Base-by-base conservation (phyloP, 2,329 filamentous ascomycete genomes). In the Talaromyces sp. region DNA sequence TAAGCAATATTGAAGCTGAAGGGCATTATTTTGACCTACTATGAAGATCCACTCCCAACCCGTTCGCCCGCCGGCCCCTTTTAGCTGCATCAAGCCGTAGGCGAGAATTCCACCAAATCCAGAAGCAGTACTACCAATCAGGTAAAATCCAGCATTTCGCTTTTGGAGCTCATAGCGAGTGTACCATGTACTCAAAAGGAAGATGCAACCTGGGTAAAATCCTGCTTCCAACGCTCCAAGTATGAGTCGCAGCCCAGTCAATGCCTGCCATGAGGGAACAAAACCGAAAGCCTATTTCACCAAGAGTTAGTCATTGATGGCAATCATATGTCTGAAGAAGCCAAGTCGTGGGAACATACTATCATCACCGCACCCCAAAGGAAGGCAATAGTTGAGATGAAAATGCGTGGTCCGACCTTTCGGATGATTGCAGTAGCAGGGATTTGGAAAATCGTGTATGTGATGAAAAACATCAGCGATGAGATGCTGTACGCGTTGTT, bases 171-270 rank as follows among this genome's bases (percentile, higher is more conserved):
- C 68, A 49, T 63, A 70, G 52, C 71, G 60, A 0, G 85, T 86
- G 65, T 88, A 89, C 86, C 86, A 91, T 32, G 85, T 88, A 54
- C 83, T 86, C n/a, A 91, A 79, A 5, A 90, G 75, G 64, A 89
- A 90, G 0, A 88, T 85, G 46, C 82, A 86, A 47, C 83, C 82
- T 0, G 87, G 86, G 70, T 90, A 90, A 71, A 87, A 89, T 0
- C 87, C 77, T 27, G 65, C 67, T 48, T 70, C 67, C 13, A 69
- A 29, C n/a, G 65, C 24, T 44, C 65, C 68, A 1, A 69, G 58
- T 6, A 70, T 51, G 4, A 65, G 52, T 30, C 65, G 66, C 24
- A 63, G 51, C 7, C 44, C 66, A 7, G 63, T 58, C 54, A 70
- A 54, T 4, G 11, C 4, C 17, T 65, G 54, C 5, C 61, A 63